A percentile compares a stretch with the other conserved stretches of the same genome.
Evolutionary conservation across 2,329 filamentous ascomycete genomes (phyloP).

Genomic region (Exophiala sp.): DNA sequence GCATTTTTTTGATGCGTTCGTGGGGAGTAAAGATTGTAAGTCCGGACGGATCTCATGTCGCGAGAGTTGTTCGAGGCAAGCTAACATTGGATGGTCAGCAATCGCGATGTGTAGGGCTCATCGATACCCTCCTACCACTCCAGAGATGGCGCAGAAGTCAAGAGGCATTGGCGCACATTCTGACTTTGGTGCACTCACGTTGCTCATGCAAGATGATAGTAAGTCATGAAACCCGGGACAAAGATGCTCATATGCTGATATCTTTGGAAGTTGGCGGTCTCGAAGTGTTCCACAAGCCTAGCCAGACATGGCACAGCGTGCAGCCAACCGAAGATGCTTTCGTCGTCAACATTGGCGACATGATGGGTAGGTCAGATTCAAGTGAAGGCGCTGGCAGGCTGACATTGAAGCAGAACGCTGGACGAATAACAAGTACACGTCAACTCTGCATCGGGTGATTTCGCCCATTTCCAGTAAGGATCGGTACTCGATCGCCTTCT

Average conservation of each 20-base stretch:
- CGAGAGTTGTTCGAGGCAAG: slow-evolving; percentile 37
- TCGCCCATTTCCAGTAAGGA: slow-evolving; percentile 34
- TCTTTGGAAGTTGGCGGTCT: slow-evolving; percentile 46
- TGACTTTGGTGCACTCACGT: slow-evolving; percentile 57
- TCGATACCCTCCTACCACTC: slow-evolving; percentile 8
- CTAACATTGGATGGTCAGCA: slow-evolving; percentile 30
- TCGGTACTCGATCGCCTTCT: slow-evolving; percentile 43
- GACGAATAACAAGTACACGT: slow-evolving; percentile 50
- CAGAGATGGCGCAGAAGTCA: slow-evolving; percentile 33
- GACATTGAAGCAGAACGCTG: slow-evolving; percentile 50
- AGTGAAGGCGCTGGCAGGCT: slow-evolving; percentile 37
- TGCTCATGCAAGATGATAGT: slow-evolving; percentile 50
- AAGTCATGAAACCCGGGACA: slow-evolving; percentile 27
- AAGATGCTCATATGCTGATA: slow-evolving; percentile 46
- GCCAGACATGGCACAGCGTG: slow-evolving; percentile 45
- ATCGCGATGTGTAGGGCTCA: slow-evolving; percentile 11
- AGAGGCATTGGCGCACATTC: slow-evolving; percentile 31
- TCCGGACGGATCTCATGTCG: slow-evolving; percentile 38
- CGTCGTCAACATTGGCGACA: slow-evolving; percentile 41
- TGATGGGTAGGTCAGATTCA: slow-evolving; percentile 35
- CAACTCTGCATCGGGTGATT: slow-evolving; percentile 52
- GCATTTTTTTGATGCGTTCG: slow-evolving; percentile 53
- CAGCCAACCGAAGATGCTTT: slow-evolving; percentile 45
- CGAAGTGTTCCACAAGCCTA: slow-evolving; percentile 48
- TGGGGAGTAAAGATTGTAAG: slow-evolving; percentile 32